Evolutionary conservation across 2,329 filamentous ascomycete species (phyloP), one percentile per base, ranked within the genome.

Genomic region (Beauveria varroae): DNA sequence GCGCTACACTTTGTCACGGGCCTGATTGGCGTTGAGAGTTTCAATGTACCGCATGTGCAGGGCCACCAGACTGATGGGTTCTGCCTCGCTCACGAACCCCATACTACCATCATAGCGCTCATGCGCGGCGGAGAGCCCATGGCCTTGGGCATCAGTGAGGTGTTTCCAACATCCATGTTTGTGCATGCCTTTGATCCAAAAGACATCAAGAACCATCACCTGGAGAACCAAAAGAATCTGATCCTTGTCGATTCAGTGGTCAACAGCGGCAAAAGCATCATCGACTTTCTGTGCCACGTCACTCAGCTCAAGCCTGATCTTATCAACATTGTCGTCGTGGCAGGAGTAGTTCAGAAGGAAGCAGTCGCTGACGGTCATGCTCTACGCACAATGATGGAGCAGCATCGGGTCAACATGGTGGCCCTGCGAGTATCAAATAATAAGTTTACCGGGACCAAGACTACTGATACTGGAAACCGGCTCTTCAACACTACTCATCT

Each of bases 71-170:
- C 74, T 0, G 67, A 28, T 0, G 84, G 84, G 0, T 73, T 80
- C 66, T 76, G 72, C 8, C 72, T 87, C 1, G 61, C 49, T 0
- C 28, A 79, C 58, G 83, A 87, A 66, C 8, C 71, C 1, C 58
- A 72, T 9, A 87, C 82, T 0, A 62, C 75, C 1, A 86, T 88
- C 52, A 71, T 87, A 0, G 75, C 84, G 0, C 64, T 87, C n/a
- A 87, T 88, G 84, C 81, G 83, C 9, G 83, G 81, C 2, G 85
- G 84, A 9, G 83, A 86, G 64, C 76, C 84, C 0, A 84, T 88
- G 80, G 85, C 85, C 0, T 68, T 79, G 1, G 84, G 84, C 0
- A 74, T 88, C 51, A 82, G 70, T 64, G 75, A 83, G 0, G 80
- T 73, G 0, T 79, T 88, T 5, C 80, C 79, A 0, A 62, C 61